Percentiles rank a stretch among this genome's conserved stretches.
Evolutionary conservation across 192 early-diverging fungal genomes (phyloP).

Genomic region (Mortierella hygrophila): DNA sequence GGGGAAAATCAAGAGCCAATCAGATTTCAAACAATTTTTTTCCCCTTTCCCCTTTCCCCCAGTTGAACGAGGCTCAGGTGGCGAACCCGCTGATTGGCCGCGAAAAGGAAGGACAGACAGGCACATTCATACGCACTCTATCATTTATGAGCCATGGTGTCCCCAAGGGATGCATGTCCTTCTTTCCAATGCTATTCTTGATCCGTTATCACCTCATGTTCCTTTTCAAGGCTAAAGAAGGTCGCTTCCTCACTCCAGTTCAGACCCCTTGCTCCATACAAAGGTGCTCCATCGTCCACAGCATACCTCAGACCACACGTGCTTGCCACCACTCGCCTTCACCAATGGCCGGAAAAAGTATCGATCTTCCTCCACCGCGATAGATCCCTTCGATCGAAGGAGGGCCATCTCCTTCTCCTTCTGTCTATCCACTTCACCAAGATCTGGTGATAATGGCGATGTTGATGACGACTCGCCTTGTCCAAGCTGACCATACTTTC

Average conservation of each 20-base stretch:
- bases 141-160: background rate
- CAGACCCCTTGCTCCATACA: background rate
- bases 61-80: no score
- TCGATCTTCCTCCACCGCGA: background rate
- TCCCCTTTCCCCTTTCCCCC: no score
- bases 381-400: background rate
- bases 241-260: background rate
- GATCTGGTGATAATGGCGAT: no score
- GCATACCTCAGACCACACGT: background rate
- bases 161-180: background rate
- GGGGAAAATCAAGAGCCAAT: no score
- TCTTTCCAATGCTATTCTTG: background rate
- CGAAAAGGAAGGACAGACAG: background rate
- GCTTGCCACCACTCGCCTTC: background rate
- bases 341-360: constrained; percentile 3
- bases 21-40: no score
- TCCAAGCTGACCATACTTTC: constrained; percentile 42
- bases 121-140: background rate
- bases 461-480: background rate
- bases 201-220: background rate
- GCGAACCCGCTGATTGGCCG: background rate
- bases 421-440: background rate
- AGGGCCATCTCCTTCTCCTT: background rate
- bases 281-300: constrained; percentile 40
- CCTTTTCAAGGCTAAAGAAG: background rate